phyloP scores from a whole-genome alignment of 495 filamentous ascomycete species.

The Elaphomyces granulatus region DNA sequence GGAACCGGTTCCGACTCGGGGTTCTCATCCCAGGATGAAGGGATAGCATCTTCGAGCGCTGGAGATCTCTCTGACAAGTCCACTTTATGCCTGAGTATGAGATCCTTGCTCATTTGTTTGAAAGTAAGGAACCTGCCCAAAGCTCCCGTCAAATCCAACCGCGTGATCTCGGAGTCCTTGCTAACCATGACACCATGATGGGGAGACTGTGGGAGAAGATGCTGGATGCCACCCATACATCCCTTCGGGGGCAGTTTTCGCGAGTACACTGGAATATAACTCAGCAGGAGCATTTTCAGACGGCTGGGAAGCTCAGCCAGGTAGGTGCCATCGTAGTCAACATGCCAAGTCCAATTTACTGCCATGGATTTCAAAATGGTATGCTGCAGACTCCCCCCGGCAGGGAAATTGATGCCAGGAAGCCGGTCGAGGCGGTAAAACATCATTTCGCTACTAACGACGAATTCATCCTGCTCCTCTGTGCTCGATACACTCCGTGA shows the following conservation, averaged over 20 bases:
- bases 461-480: slow-evolving; percentile 1
- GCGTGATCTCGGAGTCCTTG: slow-evolving; percentile 31
- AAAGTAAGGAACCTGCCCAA: slow-evolving; percentile 45
- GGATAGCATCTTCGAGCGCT: slow-evolving; percentile 16
- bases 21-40: slow-evolving; percentile 25
- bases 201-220: slow-evolving; percentile 11
- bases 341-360: slow-evolving; percentile 53
- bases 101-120: slow-evolving; percentile 39
- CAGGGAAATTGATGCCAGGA: slow-evolving; percentile 31
- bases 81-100: slow-evolving; percentile 16
- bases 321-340: slow-evolving; percentile 50
- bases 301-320: slow-evolving; percentile 47
- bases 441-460: slow-evolving; percentile 4
- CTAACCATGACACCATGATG: slow-evolving; percentile 14
- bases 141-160: slow-evolving; percentile 50
- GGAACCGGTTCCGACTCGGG: slow-evolving; percentile 27
- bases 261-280: slow-evolving; percentile 45
- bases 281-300: slow-evolving; percentile 45
- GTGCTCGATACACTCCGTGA: neutral
- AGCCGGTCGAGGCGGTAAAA: slow-evolving; percentile 28
- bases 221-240: slow-evolving; percentile 18
- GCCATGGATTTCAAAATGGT: slow-evolving; percentile 45
- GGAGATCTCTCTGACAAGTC: slow-evolving; percentile 1
- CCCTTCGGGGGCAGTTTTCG: slow-evolving; percentile 15
- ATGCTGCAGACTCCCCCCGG: slow-evolving; percentile 39